phyloP scores from a whole-genome alignment of 768 basidiomycete genomes.

The Gelatoporia subvermispora region DNA sequence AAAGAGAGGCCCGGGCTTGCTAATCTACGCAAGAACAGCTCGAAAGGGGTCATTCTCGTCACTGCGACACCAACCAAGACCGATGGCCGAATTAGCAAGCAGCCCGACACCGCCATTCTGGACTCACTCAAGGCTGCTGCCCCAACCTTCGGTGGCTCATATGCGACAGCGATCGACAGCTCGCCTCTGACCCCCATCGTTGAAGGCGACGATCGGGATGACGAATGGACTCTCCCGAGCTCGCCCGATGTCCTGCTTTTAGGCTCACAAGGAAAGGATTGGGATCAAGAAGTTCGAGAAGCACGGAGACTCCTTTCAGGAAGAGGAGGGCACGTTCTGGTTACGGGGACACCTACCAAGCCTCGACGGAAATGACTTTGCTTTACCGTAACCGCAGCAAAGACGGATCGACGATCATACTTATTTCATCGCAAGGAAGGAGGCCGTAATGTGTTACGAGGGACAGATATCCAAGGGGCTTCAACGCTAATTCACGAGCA shows the following conservation, averaged over 20 bases:
- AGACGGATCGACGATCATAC: too few relatives aligned
- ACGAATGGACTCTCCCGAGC: constrained; percentile 20
- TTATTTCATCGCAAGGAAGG: too few relatives aligned
- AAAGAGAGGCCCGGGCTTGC: neutral
- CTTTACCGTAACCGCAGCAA: too few relatives aligned
- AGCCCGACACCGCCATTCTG: constrained; percentile 1
- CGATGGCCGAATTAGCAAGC: neutral
- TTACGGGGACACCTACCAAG: too few relatives aligned
- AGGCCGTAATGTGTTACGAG: too few relatives aligned
- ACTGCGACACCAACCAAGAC: constrained; percentile 50
- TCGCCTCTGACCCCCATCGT: neutral
- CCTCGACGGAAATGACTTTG: too few relatives aligned
- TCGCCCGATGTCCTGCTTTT: constrained; percentile 18
- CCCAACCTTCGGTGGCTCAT: too few relatives aligned
- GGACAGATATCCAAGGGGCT: too few relatives aligned
- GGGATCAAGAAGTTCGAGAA: too few relatives aligned
- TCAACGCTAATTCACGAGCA: constrained; percentile 15
- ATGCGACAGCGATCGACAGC: neutral
- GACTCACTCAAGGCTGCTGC: neutral
- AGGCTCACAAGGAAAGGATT: neutral
- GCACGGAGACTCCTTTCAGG: too few relatives aligned
- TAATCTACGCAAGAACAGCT: neutral
- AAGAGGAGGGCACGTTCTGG: too few relatives aligned
- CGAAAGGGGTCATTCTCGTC: constrained; percentile 43
- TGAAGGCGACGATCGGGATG: constrained; percentile 19